Conservation (phyloP, 805 yeast species). For the Suhomyces sp. region DNA sequence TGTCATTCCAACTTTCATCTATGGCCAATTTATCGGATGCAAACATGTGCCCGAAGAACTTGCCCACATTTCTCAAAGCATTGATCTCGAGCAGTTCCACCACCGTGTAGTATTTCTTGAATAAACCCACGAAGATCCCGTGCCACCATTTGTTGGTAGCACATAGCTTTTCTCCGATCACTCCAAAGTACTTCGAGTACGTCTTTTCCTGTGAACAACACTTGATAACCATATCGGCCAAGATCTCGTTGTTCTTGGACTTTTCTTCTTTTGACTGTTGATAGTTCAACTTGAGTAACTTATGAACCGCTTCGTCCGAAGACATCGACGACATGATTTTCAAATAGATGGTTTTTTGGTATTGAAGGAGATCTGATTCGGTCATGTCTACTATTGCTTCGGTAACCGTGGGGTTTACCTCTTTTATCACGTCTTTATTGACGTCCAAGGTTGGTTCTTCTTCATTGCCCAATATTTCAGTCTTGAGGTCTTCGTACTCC, state of each 20-base stretch:
- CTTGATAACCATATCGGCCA: constrained; percentile 72
- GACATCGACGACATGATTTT: constrained; percentile 88
- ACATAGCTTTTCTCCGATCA: constrained; percentile 67
- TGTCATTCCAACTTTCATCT: constrained; percentile 49
- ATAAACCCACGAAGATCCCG: constrained; percentile 49
- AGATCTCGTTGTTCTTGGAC: constrained; percentile 44
- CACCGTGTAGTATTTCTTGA: constrained; percentile 53
- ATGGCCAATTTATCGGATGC: constrained; percentile 70
- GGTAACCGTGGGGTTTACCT: too few relatives aligned
- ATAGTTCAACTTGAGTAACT: constrained; percentile 53
- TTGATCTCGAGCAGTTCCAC: constrained; percentile 71
- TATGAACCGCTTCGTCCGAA: constrained; percentile 91
- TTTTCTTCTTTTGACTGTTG: constrained; percentile 10
- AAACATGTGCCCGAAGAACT: constrained; percentile 81
- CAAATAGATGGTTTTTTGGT: constrained; percentile 75
- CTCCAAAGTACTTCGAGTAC: constrained; percentile 82
- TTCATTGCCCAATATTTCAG: constrained; percentile 47
- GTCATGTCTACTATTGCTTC: constrained; percentile 61
- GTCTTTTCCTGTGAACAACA: constrained; percentile 85
- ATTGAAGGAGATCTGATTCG: constrained; percentile 57
- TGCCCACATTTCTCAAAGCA: constrained; percentile 74
- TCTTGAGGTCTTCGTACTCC: constrained; percentile 42
- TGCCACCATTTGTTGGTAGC: constrained; percentile 56
- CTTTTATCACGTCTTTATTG: constrained; percentile 13
- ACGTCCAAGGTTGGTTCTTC: constrained; percentile 9